Base-by-base conservation (phyloP, 768 basidiomycete genomes). In the Boletus speciosus region DNA sequence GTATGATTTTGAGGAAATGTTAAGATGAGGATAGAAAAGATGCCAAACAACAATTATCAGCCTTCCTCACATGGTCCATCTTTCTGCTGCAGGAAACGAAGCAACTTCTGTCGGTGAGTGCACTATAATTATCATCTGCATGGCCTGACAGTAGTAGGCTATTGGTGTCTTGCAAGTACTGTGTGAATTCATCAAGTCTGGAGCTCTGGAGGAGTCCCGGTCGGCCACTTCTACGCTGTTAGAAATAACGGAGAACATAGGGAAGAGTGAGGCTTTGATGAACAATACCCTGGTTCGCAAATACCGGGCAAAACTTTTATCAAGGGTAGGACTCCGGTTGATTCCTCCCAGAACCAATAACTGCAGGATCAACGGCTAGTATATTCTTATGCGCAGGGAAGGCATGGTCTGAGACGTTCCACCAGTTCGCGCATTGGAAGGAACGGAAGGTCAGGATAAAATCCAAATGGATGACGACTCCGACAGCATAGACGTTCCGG, bases 241-340 rank as follows among this genome's bases (percentile, higher is more conserved):
- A 14, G 66, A 73, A 4, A 67, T 90, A 23, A 71, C 75, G 4
- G 61, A 71, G 16, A 56, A 63, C 9, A 71, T 90, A 27, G 74
- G 78, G 35, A 63, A 70, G 14, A 76, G 68, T 8, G 54, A 70
- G 7, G 59, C 54, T 25, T 70, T 88, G 36, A 71, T 71, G 47
- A 71, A 52, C 48, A 92, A 91, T 60, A 85, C 86, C 1, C 55
- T 88, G 27, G 70, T 93, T 51, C 82, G 88, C 51, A 91, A 90
- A 65, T 78, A 77, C 54, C 79, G 78, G 23, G 74, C 76, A 11
- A 95, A 95, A 66, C 70, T 93, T 6, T 64, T 84, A 1, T 81
- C 88, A 7, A 80, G 91, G 36, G 64, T 85, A 31, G 85, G 79
- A 7, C 71, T 86, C 49, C 78, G 85, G 43, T 62, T 86, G 21